phyloP scores from a whole-genome alignment of 495 filamentous ascomycete species.

The Haplographium delicatum region DNA sequence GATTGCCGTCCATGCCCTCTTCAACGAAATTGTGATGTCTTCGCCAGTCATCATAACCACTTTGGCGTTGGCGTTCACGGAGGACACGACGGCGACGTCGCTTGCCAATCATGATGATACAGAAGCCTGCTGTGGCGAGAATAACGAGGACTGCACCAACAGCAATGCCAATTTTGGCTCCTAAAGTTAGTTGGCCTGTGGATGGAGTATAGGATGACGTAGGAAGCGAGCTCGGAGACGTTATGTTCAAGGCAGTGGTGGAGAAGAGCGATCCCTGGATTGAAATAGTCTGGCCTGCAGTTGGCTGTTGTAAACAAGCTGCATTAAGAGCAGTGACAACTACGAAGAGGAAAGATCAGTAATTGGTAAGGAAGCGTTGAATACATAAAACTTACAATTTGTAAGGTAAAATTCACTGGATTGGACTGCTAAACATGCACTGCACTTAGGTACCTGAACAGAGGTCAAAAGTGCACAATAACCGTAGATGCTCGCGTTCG shows the following conservation, averaged over 20 bases:
- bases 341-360: too few species aligned
- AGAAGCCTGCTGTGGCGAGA: conserved; percentile 37
- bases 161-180: conserved; percentile 47
- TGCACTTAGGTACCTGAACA: conserved; percentile 13
- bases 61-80: conserved; percentile 5
- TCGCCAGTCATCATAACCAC: conserved; percentile 15
- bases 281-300: conserved; percentile 33
- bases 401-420: conserved; percentile 11
- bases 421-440: conserved; percentile 9
- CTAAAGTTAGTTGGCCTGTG: conserved; percentile 36
- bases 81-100: conserved; percentile 29
- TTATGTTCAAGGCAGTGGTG: conserved; percentile 33
- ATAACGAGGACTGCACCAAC: conserved; percentile 40
- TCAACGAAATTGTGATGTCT: background rate
- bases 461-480: conserved; percentile 17
- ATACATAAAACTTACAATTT: conserved; percentile 21
- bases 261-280: conserved; percentile 46
- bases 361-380: conserved; percentile 1
- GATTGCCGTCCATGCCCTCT: background rate
- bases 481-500: conserved; percentile 10
- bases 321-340: conserved; percentile 41
- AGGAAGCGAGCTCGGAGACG: conserved; percentile 6
- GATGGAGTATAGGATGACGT: background rate
- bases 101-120: conserved; percentile 44
- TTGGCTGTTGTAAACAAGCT: conserved; percentile 43